These are phyloP conservation scores for Pezicula radicicola DNA, from an alignment of 2,329 filamentous ascomycete genomes.

Conservation along the genomic window DNA sequence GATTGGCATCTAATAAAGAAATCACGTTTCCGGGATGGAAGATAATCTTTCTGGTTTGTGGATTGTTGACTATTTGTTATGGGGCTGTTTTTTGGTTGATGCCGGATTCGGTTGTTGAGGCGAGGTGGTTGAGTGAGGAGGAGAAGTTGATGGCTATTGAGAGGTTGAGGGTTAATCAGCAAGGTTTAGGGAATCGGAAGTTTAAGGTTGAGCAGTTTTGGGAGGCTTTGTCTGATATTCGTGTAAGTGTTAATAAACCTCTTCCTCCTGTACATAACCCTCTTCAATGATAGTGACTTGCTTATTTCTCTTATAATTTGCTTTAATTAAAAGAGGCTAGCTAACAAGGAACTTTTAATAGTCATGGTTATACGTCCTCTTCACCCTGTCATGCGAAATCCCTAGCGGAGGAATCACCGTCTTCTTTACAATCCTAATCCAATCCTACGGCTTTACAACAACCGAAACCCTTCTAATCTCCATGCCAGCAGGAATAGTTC, in stretches of 20 bases:
- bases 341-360: too few relatives aligned
- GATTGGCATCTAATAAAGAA: background rate
- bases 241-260: background rate
- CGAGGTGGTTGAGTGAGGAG: constrained; percentile 23
- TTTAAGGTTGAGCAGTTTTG: constrained; percentile 46
- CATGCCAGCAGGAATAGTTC: constrained; percentile 1
- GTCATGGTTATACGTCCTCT: constrained; percentile 1
- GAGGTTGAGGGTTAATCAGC: constrained; percentile 51
- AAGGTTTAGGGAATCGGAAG: constrained; percentile 45
- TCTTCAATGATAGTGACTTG: too few relatives aligned
- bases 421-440: background rate
- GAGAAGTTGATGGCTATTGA: constrained; percentile 43
- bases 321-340: too few relatives aligned
- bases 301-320: too few relatives aligned
- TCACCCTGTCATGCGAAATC: background rate
- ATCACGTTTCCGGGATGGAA: too few relatives aligned
- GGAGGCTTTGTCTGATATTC: constrained; percentile 38
- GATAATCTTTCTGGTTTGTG: too few relatives aligned
- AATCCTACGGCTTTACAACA: background rate
- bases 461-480: background rate
- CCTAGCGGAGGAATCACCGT: background rate
- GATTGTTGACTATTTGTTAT: too few relatives aligned
- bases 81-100: too few relatives aligned
- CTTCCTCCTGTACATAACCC: too few relatives aligned
- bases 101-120: background rate